Percentiles rank a stretch among this genome's conserved stretches.
phyloP scores from a whole-genome alignment of 306 rosid species.

The Lotus japonicus region DNA sequence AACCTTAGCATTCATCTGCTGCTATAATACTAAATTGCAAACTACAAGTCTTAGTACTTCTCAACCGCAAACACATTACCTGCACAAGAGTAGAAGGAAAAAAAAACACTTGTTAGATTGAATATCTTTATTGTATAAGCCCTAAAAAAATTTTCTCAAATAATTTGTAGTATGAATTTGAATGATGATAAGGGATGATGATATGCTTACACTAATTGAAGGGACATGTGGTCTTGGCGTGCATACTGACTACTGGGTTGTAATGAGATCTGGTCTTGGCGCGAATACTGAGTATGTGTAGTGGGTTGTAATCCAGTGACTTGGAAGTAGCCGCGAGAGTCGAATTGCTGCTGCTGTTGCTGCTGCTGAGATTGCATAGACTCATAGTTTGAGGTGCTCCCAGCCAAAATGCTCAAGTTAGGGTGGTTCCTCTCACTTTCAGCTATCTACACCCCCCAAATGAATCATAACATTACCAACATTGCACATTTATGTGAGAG shows the following conservation, averaged over 20 bases:
- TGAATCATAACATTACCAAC: neutral
- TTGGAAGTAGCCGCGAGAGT: slow-evolving; percentile 73
- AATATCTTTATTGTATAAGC: neutral
- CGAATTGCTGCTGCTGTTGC: slow-evolving; percentile 40
- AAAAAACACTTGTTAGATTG: neutral
- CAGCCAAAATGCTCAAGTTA: slow-evolving; percentile 39
- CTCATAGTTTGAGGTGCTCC: slow-evolving; percentile 46
- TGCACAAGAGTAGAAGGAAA: slow-evolving; percentile 8
- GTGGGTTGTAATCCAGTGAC: slow-evolving; percentile 69
- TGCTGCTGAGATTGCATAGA: slow-evolving; percentile 50
- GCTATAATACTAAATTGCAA: slow-evolving; percentile 20
- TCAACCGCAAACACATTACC: slow-evolving; percentile 24
- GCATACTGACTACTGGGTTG: slow-evolving; percentile 63
- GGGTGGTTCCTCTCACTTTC: slow-evolving; percentile 72
- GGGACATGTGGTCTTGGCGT: slow-evolving; percentile 71
- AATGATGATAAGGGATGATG: neutral
- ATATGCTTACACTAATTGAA: slow-evolving; percentile 64
- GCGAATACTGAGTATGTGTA: slow-evolving; percentile 38
- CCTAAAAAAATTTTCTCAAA: neutral
- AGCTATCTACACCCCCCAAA: slow-evolving; percentile 46
- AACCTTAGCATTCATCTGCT: slow-evolving; percentile 24
- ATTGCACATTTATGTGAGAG: neutral
- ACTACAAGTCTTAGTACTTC: slow-evolving; percentile 19
- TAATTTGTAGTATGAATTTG: neutral
- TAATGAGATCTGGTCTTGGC: slow-evolving; percentile 66